Evolutionary conservation across 495 filamentous ascomycete genomes (phyloP), one percentile per base, ranked within the genome.

Genomic region (Penicillium turbatum): DNA sequence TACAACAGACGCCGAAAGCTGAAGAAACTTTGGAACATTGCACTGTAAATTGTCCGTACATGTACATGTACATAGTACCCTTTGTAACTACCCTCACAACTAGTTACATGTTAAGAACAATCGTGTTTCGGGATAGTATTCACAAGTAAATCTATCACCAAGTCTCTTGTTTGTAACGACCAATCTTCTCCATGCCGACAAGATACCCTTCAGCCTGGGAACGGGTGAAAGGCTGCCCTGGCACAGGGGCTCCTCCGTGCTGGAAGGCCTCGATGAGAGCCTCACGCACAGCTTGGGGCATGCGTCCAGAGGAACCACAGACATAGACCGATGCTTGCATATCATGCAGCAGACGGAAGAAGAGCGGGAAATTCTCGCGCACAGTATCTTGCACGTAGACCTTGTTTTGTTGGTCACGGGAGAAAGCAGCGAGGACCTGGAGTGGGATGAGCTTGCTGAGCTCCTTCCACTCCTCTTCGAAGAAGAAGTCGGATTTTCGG

Each of bases 301-400:
- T 98, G 54, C 83, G 79, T 2, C 86, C 88, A 0, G 84, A 84
- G 24, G 83, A 90, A 6, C 93, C 93, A 67, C 93, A 97, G 10
- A 98, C 79, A 68, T 82, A 89, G 3, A 90, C 74, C 3, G 82
- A 73, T 0, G 83, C 88, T 1, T 66, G 51, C 24, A 71, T 51
- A 27, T 74, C 68, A 45, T 77, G 65, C 10, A 97, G 63, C 27
- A 84, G 63, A 3, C 78, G 62, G 60, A 79, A 86, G 5, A 97
- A 78, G 26, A 77, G 56, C 8, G 53, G 36, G 0, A 76, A 79
- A 15, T 89, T 71, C 60, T 83, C 70, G 0, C 84, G 79, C 40
- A 99, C 81, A 3, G 85, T 71, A 67, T 96, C 83, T 62, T 99
- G 93, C 9, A 99, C 92, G 62, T 99, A 99, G 26, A 87, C 66